Conservation (phyloP, 1,139 yeast genomes). For the Saccharomyces hybrid region DNA sequence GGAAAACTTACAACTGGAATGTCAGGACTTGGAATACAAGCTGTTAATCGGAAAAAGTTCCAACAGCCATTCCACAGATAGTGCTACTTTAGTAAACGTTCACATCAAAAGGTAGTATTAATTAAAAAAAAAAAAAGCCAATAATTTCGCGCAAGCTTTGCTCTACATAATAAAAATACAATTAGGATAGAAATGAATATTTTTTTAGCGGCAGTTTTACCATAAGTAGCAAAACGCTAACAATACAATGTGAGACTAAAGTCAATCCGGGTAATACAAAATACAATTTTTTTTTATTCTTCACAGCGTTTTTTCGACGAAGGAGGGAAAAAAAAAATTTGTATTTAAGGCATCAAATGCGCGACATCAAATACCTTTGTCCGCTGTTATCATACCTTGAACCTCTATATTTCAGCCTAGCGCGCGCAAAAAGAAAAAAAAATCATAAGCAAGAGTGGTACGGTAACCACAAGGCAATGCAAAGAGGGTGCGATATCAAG, state of each 20-base stretch:
- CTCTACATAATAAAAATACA: neutral
- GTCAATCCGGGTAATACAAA: neutral
- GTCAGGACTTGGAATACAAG: constrained; percentile 25
- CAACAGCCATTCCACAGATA: constrained; percentile 2
- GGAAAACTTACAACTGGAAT: constrained; percentile 35
- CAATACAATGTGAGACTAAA: neutral
- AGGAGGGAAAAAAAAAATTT: neutral
- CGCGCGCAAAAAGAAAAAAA: neutral
- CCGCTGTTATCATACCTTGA: neutral
- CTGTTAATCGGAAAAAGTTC: neutral
- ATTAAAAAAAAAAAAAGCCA: neutral
- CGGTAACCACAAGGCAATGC: neutral
- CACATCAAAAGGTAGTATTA: neutral
- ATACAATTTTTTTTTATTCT: neutral
- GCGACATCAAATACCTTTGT: neutral
- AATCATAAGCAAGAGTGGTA: neutral
- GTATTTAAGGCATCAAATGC: neutral
- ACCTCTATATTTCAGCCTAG: too few relatives aligned
- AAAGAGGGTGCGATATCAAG: neutral
- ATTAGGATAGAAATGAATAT: neutral
- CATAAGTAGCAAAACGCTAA: neutral
- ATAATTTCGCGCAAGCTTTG: neutral
- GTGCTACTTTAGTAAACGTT: constrained; percentile 2
- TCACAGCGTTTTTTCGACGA: neutral
- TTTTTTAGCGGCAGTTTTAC: neutral